Percentiles rank a stretch among this genome's conserved stretches.
Evolutionary conservation across 345 rosid species (phyloP).

Genomic region (Lagerstroemia speciosa): DNA sequence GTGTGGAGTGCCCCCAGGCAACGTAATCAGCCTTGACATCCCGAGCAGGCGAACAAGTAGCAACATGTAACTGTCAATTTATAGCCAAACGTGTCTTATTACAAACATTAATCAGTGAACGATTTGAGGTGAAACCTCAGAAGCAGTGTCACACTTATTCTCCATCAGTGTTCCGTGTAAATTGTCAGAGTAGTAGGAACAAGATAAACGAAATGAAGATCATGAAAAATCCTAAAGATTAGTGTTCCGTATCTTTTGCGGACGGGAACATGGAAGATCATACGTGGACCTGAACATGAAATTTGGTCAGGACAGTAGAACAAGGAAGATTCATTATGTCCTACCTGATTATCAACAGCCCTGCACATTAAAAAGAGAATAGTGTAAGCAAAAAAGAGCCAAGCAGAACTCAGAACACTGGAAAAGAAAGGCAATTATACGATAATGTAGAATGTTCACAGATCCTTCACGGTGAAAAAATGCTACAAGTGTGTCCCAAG

Average conservation of each 20-base stretch:
- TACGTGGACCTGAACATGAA: too few species aligned
- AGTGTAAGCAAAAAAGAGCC: slow-evolving; percentile 12
- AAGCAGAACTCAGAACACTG: background rate
- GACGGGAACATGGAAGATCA: too few species aligned
- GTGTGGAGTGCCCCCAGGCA: slow-evolving; percentile 98
- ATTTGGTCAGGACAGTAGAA: slow-evolving; percentile 1
- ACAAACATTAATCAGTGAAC: background rate
- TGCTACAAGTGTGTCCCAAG: background rate
- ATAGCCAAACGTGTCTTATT: background rate
- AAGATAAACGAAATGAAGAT: background rate
- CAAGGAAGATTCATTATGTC: background rate
- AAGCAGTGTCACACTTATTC: background rate
- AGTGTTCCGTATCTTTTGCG: too few species aligned
- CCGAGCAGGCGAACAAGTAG: slow-evolving; percentile 92
- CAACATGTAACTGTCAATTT: slow-evolving; percentile 64
- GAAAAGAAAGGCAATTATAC: background rate
- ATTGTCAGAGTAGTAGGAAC: background rate
- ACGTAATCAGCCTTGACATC: slow-evolving; percentile 63
- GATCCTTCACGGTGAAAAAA: background rate
- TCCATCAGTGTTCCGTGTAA: background rate
- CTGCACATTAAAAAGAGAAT: slow-evolving; percentile 35
- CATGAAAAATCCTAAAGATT: too few species aligned
- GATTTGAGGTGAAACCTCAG: background rate
- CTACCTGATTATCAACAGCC: slow-evolving; percentile 93
- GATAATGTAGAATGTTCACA: background rate